Evolutionary conservation across 2,329 filamentous ascomycete genomes (phyloP), one percentile per base, ranked within the genome.

Genomic region (Penicillium brevicompactum): DNA sequence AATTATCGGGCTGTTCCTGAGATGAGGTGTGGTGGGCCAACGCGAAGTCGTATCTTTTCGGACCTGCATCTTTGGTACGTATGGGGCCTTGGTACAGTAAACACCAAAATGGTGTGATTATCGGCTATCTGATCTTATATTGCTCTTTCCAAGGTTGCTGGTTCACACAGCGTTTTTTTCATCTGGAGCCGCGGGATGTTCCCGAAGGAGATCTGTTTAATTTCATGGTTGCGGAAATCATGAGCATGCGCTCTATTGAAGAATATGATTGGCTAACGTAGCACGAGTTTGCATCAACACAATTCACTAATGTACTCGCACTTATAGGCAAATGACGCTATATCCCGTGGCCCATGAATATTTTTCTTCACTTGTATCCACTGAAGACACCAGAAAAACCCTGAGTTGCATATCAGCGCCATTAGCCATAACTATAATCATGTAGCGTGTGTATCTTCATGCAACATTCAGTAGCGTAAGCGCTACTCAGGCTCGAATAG

Each of bases 31-130:
- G 8, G 51, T 53, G 46, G 52, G 7, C 27, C 46, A n/a, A 27
- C 24, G 24, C 5, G 30, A n/a, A 30, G 5, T 46, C 51, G 46
- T 44, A 27, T 45, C 32, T 3, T 40, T 18, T 49, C 14, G 24
- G 31, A 34, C 30, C 9, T 43, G 21, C 13, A 55, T 46, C 47
- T 51, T 7, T 51, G 47, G 52, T 55, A 51, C 47, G 34, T 41
- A 22, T 51, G 47, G 52, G n/a, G 41, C 24, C 38, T 31, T 13
- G 7, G 13, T 22, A 7, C 4, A 18, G 8, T 30, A 22, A 41
- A 37, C 45, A 27, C 22, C 46, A 32, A 18, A 31, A 40, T 32
- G 41, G 31, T 43, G 51, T 16, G 51, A 37, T 37, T 22, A 11
- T 31, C 40, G 2, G 16, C 24, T 54, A 54, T 50, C 32, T 44